Conservation (phyloP, 2,329 filamentous ascomycete genomes). For the Rutstroemia sp. region DNA sequence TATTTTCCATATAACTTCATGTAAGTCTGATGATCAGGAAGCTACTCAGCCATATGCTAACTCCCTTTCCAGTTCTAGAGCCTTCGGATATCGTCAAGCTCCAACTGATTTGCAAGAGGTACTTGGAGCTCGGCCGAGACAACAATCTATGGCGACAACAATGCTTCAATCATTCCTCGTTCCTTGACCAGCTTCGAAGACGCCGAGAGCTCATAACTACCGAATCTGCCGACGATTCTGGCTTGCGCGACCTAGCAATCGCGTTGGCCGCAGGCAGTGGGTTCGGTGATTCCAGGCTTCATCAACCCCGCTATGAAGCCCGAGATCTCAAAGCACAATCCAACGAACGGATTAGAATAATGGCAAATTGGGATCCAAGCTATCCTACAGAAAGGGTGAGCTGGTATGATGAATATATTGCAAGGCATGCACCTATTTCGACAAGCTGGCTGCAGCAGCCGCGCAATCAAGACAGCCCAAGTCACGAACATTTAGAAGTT, state of each 20-base stretch:
- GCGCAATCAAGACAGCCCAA: constrained; percentile 34
- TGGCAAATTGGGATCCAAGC: constrained; percentile 78
- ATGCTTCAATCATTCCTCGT: constrained; percentile 65
- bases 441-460: constrained; percentile 72
- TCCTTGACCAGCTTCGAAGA: constrained; percentile 54
- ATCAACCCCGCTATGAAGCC: constrained; percentile 16
- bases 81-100: constrained; percentile 57
- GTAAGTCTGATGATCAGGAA: not conserved
- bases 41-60: not conserved
- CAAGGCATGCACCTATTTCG: constrained; percentile 66
- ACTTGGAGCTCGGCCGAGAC: constrained; percentile 64
- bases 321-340: constrained; percentile 21
- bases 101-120: constrained; percentile 60
- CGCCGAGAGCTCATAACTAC: constrained; percentile 38
- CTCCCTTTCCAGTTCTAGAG: constrained; percentile 45
- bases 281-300: constrained; percentile 22
- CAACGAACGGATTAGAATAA: constrained; percentile 45
- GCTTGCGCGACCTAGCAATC: constrained; percentile 29
- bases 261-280: constrained; percentile 23
- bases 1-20: constrained; percentile 7
- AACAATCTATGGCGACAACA: constrained; percentile 67
- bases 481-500: constrained; percentile 51
- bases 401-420: constrained; percentile 88
- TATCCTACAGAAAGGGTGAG: constrained; percentile 64
- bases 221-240: constrained; percentile 32